Percentiles rank a stretch among this genome's conserved stretches.
Evolutionary conservation across 345 rosid species (phyloP).

Genomic region (Aethionema arabicum): DNA sequence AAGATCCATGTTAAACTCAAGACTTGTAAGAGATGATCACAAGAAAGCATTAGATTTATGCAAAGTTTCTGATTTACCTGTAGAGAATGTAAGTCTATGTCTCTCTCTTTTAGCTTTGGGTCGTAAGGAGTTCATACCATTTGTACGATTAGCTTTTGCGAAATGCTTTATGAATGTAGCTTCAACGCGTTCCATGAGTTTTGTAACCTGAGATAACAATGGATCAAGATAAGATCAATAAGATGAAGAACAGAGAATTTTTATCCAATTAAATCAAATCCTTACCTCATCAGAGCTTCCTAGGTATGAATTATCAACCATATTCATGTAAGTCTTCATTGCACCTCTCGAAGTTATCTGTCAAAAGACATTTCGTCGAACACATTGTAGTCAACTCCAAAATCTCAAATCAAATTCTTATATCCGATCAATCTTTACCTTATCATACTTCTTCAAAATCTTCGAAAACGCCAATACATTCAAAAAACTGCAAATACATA

Average conservation of each 20-base stretch:
- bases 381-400: conserved; percentile 15
- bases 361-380: conserved; percentile 18
- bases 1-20: conserved; percentile 15
- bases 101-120: conserved; percentile 54
- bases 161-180: conserved; percentile 66
- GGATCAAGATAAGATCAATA: conserved; percentile 2
- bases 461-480: conserved; percentile 74
- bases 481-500: conserved; percentile 48
- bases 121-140: conserved; percentile 59
- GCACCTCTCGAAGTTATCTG: conserved; percentile 66
- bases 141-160: conserved; percentile 52
- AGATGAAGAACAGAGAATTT: not conserved
- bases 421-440: conserved; percentile 40
- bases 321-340: conserved; percentile 52
- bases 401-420: not conserved
- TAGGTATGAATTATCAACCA: conserved; percentile 68
- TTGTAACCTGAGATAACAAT: conserved; percentile 42
- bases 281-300: conserved; percentile 75
- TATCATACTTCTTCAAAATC: conserved; percentile 88
- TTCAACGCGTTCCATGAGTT: conserved; percentile 69
- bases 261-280: not conserved
- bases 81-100: conserved; percentile 54
- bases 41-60: not conserved
- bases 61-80: conserved; percentile 38
- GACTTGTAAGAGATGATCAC: not conserved